Conservation (phyloP, 805 yeast species). For the Millerozyma acaciae region DNA sequence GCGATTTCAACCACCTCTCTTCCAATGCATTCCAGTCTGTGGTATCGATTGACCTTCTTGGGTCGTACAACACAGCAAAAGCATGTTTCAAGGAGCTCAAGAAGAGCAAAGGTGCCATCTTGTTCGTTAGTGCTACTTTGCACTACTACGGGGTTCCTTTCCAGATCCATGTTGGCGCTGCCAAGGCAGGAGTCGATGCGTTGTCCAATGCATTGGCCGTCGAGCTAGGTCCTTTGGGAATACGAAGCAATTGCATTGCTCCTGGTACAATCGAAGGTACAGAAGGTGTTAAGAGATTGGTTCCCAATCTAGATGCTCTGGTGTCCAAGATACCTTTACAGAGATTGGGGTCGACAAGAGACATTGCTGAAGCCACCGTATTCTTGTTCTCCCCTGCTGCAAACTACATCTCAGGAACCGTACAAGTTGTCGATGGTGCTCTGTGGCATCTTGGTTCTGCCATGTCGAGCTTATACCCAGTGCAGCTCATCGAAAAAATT, state of each 20-base stretch:
- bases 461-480: constrained; percentile 36
- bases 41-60: constrained; percentile 79
- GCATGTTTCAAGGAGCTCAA: constrained; percentile 68
- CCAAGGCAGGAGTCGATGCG: constrained; percentile 94
- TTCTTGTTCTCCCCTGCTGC: constrained; percentile 84
- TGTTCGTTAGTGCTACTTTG: constrained; percentile 85
- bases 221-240: constrained; percentile 87
- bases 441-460: constrained; percentile 72
- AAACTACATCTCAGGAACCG: constrained; percentile 69
- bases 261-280: constrained; percentile 90
- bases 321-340: constrained; percentile 57
- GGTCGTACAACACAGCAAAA: constrained; percentile 86
- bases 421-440: constrained; percentile 85
- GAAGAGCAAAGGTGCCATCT: constrained; percentile 62
- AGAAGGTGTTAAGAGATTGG: constrained; percentile 75
- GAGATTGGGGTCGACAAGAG: constrained; percentile 64
- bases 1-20: constrained; percentile 74
- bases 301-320: constrained; percentile 36
- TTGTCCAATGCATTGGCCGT: constrained; percentile 79
- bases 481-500: too few species aligned
- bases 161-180: constrained; percentile 90
- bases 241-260: constrained; percentile 79
- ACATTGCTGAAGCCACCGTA: constrained; percentile 85
- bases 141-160: constrained; percentile 87
- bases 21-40: constrained; percentile 88